phyloP scores from a whole-genome alignment of 768 basidiomycete species.

The Leccinum uliginosum region DNA sequence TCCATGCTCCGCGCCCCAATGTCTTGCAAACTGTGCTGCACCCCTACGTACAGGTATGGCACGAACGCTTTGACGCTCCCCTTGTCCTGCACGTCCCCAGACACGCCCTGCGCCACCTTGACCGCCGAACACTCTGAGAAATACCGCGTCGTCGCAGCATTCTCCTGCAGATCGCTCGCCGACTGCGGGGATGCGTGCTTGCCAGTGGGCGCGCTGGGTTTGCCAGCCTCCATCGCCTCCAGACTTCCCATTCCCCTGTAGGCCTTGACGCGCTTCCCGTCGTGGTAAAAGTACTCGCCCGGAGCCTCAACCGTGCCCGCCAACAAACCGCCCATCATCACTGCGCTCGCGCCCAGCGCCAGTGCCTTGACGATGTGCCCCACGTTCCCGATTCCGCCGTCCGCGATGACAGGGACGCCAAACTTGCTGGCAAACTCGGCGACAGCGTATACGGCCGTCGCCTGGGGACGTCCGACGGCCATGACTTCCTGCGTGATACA shows the following conservation, averaged over 20 bases:
- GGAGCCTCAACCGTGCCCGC: conserved; percentile 97
- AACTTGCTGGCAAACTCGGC: conserved; percentile 91
- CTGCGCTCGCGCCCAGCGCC: conserved; percentile 87
- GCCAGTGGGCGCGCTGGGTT: conserved; percentile 29
- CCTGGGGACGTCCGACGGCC: conserved; percentile 98
- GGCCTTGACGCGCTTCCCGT: conserved; percentile 97
- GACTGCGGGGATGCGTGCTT: conserved; percentile 45
- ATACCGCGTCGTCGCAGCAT: conserved; percentile 90
- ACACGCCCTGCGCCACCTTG: conserved; percentile 96
- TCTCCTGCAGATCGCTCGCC: conserved; percentile 58
- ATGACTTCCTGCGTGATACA: conserved; percentile 99
- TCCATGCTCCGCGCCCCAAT: conserved; percentile 70
- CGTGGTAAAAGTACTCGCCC: conserved; percentile 99
- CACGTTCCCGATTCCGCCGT: conserved; percentile 93
- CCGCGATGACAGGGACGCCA: conserved; percentile 94
- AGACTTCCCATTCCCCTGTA: conserved; percentile 98
- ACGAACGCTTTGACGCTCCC: conserved; percentile 91
- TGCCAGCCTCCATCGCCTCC: conserved; percentile 87
- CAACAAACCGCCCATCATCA: conserved; percentile 98
- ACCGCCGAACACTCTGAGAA: conserved; percentile 59
- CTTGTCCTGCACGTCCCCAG: conserved; percentile 96
- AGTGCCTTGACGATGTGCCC: conserved; percentile 98
- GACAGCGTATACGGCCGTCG: conserved; percentile 95
- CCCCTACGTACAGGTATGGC: conserved; percentile 75
- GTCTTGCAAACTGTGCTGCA: conserved; percentile 95